Percentiles rank a stretch among this genome's conserved stretches.
Conservation (phyloP, 2,329 filamentous ascomycete species). For the Phaeosphaeriaceae sp. region DNA sequence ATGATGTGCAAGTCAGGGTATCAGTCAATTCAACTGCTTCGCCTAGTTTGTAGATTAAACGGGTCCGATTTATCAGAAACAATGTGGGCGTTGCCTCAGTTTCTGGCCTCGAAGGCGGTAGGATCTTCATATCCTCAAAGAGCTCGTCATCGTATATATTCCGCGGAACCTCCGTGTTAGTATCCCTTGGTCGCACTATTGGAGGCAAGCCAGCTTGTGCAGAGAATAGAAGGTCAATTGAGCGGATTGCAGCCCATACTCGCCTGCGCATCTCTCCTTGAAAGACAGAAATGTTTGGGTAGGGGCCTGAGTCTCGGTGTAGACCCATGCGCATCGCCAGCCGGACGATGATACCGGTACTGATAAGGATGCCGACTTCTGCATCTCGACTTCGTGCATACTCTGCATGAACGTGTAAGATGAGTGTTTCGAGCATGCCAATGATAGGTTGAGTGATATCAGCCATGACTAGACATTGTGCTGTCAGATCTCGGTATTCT, state of each 20-base stretch:
- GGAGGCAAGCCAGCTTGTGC: constrained; percentile 67
- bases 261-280: constrained; percentile 73
- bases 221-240: constrained; percentile 78
- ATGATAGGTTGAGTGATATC: constrained; percentile 78
- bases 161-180: constrained; percentile 74
- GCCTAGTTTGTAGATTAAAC: constrained; percentile 71
- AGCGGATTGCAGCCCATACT: constrained; percentile 72
- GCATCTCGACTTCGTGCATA: constrained; percentile 76
- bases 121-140: constrained; percentile 67
- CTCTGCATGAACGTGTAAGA: constrained; percentile 78
- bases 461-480: constrained; percentile 76
- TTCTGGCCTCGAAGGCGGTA: constrained; percentile 71
- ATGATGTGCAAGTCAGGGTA: constrained; percentile 67
- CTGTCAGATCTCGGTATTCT: constrained; percentile 71
- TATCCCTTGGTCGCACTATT: constrained; percentile 77
- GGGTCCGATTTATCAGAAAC: constrained; percentile 78
- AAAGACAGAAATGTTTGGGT: constrained; percentile 73
- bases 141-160: constrained; percentile 86
- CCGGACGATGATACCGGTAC: constrained; percentile 65
- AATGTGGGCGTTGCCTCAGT: constrained; percentile 77
- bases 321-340: constrained; percentile 77
- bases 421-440: constrained; percentile 78
- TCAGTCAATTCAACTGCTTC: constrained; percentile 71
- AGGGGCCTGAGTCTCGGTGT: constrained; percentile 78
- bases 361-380: constrained; percentile 69